Percentiles rank a stretch among this genome's conserved stretches.
phyloP scores from a whole-genome alignment of 176 grass and related monocot genomes.

The Oryza australiensis region DNA sequence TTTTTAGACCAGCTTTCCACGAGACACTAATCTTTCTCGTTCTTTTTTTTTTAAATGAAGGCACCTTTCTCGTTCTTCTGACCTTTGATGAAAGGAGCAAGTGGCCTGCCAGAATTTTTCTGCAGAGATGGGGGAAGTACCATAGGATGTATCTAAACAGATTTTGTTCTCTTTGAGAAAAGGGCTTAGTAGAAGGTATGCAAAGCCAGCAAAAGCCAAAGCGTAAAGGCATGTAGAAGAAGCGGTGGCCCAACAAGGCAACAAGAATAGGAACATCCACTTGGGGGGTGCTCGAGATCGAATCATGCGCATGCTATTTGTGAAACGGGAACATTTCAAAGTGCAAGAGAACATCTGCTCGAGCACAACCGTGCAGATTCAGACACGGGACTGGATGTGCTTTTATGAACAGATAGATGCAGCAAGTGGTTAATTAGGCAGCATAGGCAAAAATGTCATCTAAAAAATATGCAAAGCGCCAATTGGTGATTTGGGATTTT shows the following conservation, averaged over 20 bases:
- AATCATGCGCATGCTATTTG: not conserved
- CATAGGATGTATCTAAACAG: not conserved
- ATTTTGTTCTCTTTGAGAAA: not conserved
- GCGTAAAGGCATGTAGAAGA: too few relatives aligned
- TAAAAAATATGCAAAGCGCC: not conserved
- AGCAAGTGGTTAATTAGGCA: not conserved
- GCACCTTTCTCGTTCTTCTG: not conserved
- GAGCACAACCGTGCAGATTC: not conserved
- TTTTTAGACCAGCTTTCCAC: not conserved
- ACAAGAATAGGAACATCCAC: not conserved
- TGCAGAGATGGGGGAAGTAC: not conserved
- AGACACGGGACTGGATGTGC: not conserved
- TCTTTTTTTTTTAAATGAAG: too few relatives aligned
- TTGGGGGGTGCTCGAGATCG: not conserved
- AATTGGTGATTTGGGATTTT: not conserved
- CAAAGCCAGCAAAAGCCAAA: not conserved
- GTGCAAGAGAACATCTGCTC: not conserved
- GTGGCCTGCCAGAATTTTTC: not conserved
- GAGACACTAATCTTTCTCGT: not conserved
- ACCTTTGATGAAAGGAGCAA: not conserved
- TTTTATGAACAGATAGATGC: not conserved
- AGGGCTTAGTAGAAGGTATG: not conserved
- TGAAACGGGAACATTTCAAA: not conserved
- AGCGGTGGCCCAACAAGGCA: not conserved
- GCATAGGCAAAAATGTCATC: not conserved